A percentile compares a stretch with the other conserved stretches of the same genome.
Conservation (phyloP, 2,329 filamentous ascomycete genomes). For the Arthrocladium fulminans region DNA sequence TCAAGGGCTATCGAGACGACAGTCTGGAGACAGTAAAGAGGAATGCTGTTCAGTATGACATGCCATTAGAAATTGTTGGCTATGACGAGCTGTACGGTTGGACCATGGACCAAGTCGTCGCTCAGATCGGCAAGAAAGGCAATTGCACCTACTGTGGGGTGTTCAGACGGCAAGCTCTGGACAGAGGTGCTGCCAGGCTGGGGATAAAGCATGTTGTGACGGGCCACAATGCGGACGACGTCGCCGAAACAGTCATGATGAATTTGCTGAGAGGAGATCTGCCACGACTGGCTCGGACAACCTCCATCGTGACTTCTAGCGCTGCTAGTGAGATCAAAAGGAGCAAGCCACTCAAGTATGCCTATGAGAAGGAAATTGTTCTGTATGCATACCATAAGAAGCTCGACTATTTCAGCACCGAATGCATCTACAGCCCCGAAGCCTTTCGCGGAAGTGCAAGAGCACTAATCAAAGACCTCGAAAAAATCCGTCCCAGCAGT, state of each 20-base stretch:
- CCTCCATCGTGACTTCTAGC: conserved; percentile 76
- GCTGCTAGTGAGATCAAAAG: conserved; percentile 80
- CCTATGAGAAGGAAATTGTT: conserved; percentile 98
- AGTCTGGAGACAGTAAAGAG: conserved; percentile 93
- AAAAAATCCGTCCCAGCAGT: conserved; percentile 84
- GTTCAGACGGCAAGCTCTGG: conserved; percentile 85
- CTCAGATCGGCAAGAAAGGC: conserved; percentile 91
- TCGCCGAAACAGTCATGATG: conserved; percentile 96
- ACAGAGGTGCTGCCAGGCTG: conserved; percentile 79
- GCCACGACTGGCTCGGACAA: conserved; percentile 75
- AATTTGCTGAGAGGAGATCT: conserved; percentile 87
- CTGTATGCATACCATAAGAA: conserved; percentile 95
- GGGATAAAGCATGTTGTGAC: conserved; percentile 91
- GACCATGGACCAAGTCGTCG: conserved; percentile 99
- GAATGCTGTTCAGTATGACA: conserved; percentile 81
- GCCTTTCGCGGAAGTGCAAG: conserved; percentile 89
- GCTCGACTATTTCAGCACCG: conserved; percentile 94
- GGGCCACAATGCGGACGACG: conserved; percentile 94
- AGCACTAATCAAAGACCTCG: conserved; percentile 87
- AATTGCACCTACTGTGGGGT: conserved; percentile 99
- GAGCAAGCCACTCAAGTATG: conserved; percentile 95
- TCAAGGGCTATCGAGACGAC: conserved; percentile 93
- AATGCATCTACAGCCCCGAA: conserved; percentile 97
- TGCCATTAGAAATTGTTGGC: conserved; percentile 84
- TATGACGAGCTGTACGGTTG: conserved; percentile 93